Conservation (phyloP, 208 protist species). For the Willaertia magna region DNA sequence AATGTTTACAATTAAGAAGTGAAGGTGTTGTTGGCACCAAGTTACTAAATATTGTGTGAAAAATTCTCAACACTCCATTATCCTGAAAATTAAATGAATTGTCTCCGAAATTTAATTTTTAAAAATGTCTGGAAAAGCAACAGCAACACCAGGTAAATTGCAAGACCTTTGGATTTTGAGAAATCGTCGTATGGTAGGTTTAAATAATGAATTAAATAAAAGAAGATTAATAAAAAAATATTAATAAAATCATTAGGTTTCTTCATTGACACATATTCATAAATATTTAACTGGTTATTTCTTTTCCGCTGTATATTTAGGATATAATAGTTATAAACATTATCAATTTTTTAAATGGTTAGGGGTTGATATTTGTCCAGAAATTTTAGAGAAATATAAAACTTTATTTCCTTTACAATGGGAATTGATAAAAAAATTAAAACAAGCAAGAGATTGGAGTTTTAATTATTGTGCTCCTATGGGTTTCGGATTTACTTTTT, state of each 20-base stretch:
- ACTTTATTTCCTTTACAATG: neutral
- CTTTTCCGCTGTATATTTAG: neutral
- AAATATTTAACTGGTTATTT: neutral
- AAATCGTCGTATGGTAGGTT: neutral
- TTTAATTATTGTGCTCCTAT: neutral
- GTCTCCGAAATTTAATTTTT: no score
- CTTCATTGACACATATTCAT: no score
- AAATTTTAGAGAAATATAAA: neutral
- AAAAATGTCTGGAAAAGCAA: no score
- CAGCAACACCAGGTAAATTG: neutral
- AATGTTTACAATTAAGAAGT: no score
- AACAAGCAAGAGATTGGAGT: neutral
- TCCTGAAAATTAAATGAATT: no score
- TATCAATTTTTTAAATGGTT: neutral
- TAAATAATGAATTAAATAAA: no score
- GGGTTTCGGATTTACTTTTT: neutral
- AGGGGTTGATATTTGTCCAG: neutral
- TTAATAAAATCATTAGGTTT: no score
- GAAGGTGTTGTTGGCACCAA: no score
- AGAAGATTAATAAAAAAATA: no score
- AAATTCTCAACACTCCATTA: no score
- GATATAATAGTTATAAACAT: neutral
- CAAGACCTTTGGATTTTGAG: neutral
- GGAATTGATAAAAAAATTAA: neutral
- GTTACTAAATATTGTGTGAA: no score